Conservation (phyloP, 2,329 filamentous ascomycete genomes). For the Phyllosticta ampelicida region DNA sequence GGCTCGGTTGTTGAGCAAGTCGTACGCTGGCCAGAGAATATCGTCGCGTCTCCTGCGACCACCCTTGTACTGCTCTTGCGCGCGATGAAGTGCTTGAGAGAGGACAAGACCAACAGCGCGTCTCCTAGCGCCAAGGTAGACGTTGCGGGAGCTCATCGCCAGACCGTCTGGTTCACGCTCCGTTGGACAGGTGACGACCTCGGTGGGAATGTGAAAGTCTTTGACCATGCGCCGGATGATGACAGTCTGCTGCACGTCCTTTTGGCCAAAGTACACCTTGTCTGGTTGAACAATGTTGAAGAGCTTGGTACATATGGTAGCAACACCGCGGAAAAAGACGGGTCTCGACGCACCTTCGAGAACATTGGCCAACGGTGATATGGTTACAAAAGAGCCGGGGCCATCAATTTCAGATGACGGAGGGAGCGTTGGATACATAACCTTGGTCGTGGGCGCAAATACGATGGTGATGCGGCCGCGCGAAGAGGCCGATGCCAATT, state of each 20-base stretch:
- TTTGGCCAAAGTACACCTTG: constrained; percentile 87
- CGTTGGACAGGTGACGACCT: constrained; percentile 65
- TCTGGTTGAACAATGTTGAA: constrained; percentile 75
- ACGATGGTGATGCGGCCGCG: constrained; percentile 65
- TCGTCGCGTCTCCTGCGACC: constrained; percentile 47
- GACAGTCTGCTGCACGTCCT: constrained; percentile 93
- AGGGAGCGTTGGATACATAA: constrained; percentile 82
- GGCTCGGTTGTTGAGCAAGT: constrained; percentile 45
- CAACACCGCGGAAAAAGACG: constrained; percentile 93
- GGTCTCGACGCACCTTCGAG: constrained; percentile 79
- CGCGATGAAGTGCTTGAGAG: constrained; percentile 55
- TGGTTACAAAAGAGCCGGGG: constrained; percentile 79
- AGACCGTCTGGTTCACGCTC: constrained; percentile 69
- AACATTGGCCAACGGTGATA: constrained; percentile 71
- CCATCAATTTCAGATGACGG: constrained; percentile 61
- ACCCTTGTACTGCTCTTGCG: constrained; percentile 53
- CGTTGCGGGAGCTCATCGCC: constrained; percentile 85
- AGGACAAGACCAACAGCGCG: constrained; percentile 64
- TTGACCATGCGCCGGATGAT: constrained; percentile 77
- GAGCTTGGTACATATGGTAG: constrained; percentile 90
- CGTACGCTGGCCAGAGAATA: constrained; percentile 62
- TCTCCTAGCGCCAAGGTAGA: constrained; percentile 72
- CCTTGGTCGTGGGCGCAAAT: constrained; percentile 70
- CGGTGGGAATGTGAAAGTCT: constrained; percentile 71
- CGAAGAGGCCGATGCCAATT: constrained; percentile 44